A percentile compares a stretch with the other conserved stretches of the same genome.
These are phyloP conservation scores for Moesziomyces globuligerus DNA, from an alignment of 1,284 basidiomycete genomes.

Conservation along the genomic window DNA sequence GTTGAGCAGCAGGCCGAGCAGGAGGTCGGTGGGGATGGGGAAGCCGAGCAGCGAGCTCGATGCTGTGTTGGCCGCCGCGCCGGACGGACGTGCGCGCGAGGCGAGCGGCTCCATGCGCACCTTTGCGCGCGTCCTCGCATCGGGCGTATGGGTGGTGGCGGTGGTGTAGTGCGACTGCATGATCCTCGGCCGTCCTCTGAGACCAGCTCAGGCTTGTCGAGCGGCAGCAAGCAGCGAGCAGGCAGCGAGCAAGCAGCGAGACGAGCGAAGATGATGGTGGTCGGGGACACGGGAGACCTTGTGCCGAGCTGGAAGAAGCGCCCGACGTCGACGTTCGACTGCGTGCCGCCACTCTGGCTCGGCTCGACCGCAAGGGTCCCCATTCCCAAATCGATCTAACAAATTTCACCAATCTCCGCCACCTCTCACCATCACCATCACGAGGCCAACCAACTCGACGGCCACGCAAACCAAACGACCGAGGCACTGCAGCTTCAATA, in stretches of 20 bases:
- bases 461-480: too few species aligned
- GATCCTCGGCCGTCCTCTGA: constrained; percentile 2
- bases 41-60: constrained; percentile 30
- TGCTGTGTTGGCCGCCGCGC: not conserved
- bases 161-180: constrained; percentile 27
- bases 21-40: constrained; percentile 61
- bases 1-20: constrained; percentile 62
- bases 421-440: not conserved
- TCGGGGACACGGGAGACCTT: too few species aligned
- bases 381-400: not conserved
- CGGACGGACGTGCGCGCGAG: constrained; percentile 6
- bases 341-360: too few species aligned
- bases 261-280: too few species aligned
- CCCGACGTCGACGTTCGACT: too few species aligned
- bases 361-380: constrained; percentile 10
- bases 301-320: constrained; percentile 6
- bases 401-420: not conserved
- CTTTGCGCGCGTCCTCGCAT: constrained; percentile 38
- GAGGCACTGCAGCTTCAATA: too few species aligned
- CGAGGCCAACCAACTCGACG: too few species aligned
- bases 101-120: constrained; percentile 29
- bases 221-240: too few species aligned
- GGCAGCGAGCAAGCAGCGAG: too few species aligned
- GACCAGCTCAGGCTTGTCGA: constrained; percentile 18
- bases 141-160: constrained; percentile 16